phyloP scores from a whole-genome alignment of 2,329 filamentous ascomycete species.

The Diaporthe sp. region DNA sequence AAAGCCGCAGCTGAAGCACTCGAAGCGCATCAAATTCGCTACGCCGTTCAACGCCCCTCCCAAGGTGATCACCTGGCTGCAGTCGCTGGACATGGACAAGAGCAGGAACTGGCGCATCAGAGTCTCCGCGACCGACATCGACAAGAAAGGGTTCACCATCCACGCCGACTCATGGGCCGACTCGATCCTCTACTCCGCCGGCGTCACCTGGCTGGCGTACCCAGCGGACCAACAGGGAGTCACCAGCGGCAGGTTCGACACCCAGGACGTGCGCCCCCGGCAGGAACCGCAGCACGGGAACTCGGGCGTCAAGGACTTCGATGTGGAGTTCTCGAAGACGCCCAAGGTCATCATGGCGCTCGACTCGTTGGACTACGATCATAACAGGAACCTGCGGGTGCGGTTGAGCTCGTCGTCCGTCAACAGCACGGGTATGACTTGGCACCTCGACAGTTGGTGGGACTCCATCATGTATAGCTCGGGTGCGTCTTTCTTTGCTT shows the following conservation, averaged over 20 bases:
- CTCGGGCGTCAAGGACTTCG: neutral
- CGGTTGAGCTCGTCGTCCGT: neutral
- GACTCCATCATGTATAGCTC: neutral
- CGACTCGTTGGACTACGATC: neutral
- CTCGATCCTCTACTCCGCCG: neutral
- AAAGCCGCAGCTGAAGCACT: too few species aligned
- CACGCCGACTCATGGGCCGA: neutral
- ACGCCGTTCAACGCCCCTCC: too few species aligned
- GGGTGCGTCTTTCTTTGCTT: neutral
- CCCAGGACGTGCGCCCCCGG: neutral
- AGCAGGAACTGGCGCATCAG: neutral
- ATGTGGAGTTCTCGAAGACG: neutral
- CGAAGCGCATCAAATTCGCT: too few species aligned
- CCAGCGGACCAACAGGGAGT: neutral
- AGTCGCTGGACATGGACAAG: neutral
- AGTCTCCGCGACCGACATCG: neutral
- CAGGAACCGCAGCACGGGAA: neutral
- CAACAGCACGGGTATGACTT: neutral
- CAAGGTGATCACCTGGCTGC: neutral
- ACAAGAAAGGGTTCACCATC: neutral
- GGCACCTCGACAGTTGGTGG: neutral
- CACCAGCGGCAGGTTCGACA: neutral
- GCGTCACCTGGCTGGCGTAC: neutral
- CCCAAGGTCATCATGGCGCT: neutral
- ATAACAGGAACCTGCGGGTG: neutral